Base-by-base conservation (phyloP, 768 basidiomycete genomes). In the Imleria badia region DNA sequence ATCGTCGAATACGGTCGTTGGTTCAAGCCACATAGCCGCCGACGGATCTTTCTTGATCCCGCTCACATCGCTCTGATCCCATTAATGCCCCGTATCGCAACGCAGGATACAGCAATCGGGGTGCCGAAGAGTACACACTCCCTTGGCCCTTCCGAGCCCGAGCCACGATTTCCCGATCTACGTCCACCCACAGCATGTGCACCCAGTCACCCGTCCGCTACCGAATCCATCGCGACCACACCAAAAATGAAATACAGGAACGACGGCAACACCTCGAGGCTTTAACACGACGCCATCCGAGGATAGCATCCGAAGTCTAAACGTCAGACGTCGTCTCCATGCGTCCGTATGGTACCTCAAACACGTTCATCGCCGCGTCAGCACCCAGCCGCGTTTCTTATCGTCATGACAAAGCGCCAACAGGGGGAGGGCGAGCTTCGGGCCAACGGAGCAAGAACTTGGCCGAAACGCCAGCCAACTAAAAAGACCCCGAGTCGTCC, bases 181-280 rank as follows among this genome's bases (percentile, higher is more conserved):
- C 8, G 31, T 50, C 44, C 38, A 29, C 22, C n/a, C 5, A 23
- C 36, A 45, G 43, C 63, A 64, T 60, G 58, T 66, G 63, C 41
- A 59, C 38, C 57, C 34, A 22, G 33, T 43, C 65, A 64, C 47
- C 63, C 63, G 63, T 66, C 40, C 58, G 50, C 63, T 52, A 41
- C 63, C 61, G 63, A 57, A 17, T 41, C 13, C 40, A 10, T 50
- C 47, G 13, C 30, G 15, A 34, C 45, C 35, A 19, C 38, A 38
- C 34, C n/a, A n/a, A 7, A 33, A 33, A 6, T 17, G 12, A 19
- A n/a, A 12, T 19, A 14, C 14, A 31, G 9, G 45, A 3, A 55
- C 33, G 34, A 41, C 42, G 49, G 44, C 35, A 38, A 43, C 45
- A 44, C 36, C 59, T 42, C 54, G 60, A 60, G 46, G 46, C 43